Percentiles rank a stretch among this genome's conserved stretches.
These are phyloP conservation scores for Cladosporium phlei DNA, from an alignment of 2,329 filamentous ascomycete species.

Conservation along the genomic window DNA sequence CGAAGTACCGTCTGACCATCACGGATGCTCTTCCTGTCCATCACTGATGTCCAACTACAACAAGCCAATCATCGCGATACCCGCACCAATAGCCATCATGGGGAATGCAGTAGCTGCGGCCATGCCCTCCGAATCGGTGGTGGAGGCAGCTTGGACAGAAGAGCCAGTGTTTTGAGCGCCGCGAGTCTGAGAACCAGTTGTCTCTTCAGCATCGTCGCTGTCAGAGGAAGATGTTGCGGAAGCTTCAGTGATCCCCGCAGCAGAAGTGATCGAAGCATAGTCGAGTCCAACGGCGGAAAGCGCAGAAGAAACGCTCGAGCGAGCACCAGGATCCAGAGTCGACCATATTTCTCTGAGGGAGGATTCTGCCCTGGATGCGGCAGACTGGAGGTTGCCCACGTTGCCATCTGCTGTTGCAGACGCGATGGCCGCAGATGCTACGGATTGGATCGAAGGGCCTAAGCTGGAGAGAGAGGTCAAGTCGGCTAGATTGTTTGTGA, in stretches of 20 bases:
- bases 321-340: background rate
- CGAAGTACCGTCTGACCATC: no score
- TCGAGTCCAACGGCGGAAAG: background rate
- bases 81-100: conserved; percentile 2
- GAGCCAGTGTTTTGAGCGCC: background rate
- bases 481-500: no score
- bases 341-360: background rate
- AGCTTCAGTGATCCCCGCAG: background rate
- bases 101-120: conserved; percentile 4
- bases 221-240: background rate
- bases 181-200: background rate
- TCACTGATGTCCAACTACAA: background rate
- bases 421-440: background rate
- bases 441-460: background rate
- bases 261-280: background rate
- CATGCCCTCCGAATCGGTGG: conserved; percentile 5
- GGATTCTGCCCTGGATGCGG: background rate
- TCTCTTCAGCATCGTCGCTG: background rate
- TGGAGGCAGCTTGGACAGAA: background rate
- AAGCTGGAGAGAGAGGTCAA: no score
- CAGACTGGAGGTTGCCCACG: background rate
- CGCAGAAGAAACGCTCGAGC: background rate
- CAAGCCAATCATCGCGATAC: background rate
- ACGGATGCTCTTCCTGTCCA: no score
- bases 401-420: background rate